Percentiles rank a stretch among this genome's conserved stretches.
These are phyloP conservation scores for Cenchrus americanus DNA, from an alignment of 176 grass and related monocot genomes.

Conservation along the genomic window DNA sequence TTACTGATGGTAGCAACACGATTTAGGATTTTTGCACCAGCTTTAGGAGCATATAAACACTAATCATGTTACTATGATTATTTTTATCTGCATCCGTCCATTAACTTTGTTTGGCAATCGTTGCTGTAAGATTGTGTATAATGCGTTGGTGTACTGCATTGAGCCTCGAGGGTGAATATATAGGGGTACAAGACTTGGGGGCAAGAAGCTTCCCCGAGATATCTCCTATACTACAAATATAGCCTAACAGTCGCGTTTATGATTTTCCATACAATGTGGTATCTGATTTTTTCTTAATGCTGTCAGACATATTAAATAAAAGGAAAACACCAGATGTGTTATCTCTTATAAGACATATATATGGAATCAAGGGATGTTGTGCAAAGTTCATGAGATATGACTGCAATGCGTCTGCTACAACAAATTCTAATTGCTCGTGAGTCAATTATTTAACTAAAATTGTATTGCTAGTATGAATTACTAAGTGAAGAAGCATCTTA, in stretches of 20 bases:
- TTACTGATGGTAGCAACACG: background rate
- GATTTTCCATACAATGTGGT: constrained; percentile 31
- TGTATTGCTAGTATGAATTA: constrained; percentile 18
- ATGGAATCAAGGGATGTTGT: constrained; percentile 55
- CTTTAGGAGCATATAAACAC: constrained; percentile 8
- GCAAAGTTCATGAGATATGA: constrained; percentile 31
- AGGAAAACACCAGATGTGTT: constrained; percentile 49
- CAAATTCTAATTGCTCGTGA: constrained; percentile 51
- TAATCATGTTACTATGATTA: background rate
- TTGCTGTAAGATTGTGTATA: background rate
- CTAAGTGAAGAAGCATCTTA: background rate
- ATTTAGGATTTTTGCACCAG: background rate
- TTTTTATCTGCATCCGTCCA: background rate
- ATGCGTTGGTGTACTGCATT: too few relatives aligned
- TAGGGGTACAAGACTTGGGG: too few relatives aligned
- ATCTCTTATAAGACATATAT: constrained; percentile 66
- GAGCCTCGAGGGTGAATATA: too few relatives aligned
- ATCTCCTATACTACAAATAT: too few relatives aligned
- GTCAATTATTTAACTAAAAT: constrained; percentile 29
- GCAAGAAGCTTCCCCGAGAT: too few relatives aligned
- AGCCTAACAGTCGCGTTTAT: background rate
- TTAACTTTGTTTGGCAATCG: constrained; percentile 5
- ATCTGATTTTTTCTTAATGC: constrained; percentile 36
- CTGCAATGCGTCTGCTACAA: constrained; percentile 24
- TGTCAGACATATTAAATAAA: constrained; percentile 60